A percentile compares a stretch with the other conserved stretches of the same genome.
Evolutionary conservation across 345 rosid species (phyloP).

Genomic region (Excoecaria cochinchinensis): DNA sequence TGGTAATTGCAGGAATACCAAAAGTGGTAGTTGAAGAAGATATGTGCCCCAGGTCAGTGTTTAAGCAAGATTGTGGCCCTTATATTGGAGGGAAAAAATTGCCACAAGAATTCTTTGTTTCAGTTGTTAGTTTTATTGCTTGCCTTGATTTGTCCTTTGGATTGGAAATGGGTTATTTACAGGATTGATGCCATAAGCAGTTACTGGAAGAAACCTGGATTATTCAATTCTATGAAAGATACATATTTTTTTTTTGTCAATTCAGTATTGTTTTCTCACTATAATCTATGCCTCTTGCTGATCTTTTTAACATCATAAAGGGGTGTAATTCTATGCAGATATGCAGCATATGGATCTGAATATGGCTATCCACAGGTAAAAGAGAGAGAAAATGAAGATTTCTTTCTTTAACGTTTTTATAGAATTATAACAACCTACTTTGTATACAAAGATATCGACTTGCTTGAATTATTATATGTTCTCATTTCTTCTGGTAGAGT

Average conservation of each 20-base stretch:
- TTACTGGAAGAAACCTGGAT: conserved; percentile 8
- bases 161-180: conserved; percentile 16
- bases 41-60: conserved; percentile 57
- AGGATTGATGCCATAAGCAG: conserved; percentile 15
- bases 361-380: conserved; percentile 79
- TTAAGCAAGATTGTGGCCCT: conserved; percentile 58
- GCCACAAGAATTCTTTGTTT: conserved; percentile 14
- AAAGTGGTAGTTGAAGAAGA: conserved; percentile 57
- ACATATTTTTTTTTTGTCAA: conserved; percentile 3
- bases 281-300: conserved; percentile 3
- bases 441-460: background rate
- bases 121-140: conserved; percentile 19
- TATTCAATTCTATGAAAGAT: conserved; percentile 6
- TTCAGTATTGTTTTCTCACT: conserved; percentile 2
- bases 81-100: conserved; percentile 12
- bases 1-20: conserved; percentile 76
- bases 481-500: conserved; percentile 43
- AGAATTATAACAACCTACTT: background rate
- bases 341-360: conserved; percentile 73
- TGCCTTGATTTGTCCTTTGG: conserved; percentile 17
- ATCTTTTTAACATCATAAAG: conserved; percentile 10
- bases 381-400: conserved; percentile 1
- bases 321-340: conserved; percentile 45
- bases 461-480: conserved; percentile 7
- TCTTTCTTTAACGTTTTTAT: conserved; percentile 6